Conservation (phyloP, 1,284 basidiomycete genomes). For the Pascua sp. region DNA sequence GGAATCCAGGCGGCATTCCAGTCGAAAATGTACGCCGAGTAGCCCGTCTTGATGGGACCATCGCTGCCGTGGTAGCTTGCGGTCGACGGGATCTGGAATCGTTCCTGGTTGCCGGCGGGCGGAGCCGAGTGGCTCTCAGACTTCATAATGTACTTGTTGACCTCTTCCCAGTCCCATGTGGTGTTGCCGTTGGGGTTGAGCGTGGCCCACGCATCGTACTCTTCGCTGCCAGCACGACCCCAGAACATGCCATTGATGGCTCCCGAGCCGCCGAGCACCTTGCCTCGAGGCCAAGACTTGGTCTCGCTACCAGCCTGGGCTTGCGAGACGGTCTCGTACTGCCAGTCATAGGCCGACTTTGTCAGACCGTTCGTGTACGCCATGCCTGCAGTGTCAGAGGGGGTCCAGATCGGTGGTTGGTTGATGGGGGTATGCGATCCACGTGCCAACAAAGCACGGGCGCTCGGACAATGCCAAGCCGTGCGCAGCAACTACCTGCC, state of each 20-base stretch:
- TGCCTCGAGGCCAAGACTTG: slow-evolving; percentile 59
- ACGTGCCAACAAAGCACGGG: too few species aligned
- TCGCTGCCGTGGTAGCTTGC: slow-evolving; percentile 50
- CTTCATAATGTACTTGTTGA: slow-evolving; percentile 48
- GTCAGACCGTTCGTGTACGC: slow-evolving; percentile 43
- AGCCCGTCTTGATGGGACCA: slow-evolving; percentile 53
- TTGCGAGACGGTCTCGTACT: slow-evolving; percentile 55
- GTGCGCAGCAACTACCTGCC: too few species aligned
- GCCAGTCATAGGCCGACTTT: slow-evolving; percentile 61
- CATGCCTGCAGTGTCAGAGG: slow-evolving; percentile 24
- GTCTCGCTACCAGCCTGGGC: slow-evolving; percentile 19
- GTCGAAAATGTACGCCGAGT: slow-evolving; percentile 51
- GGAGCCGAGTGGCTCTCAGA: slow-evolving; percentile 51
- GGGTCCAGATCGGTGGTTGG: too few species aligned
- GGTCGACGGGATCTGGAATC: slow-evolving; percentile 47
- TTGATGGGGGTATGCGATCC: too few species aligned
- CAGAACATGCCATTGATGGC: slow-evolving; percentile 71
- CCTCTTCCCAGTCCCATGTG: slow-evolving; percentile 46
- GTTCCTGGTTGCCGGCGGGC: slow-evolving; percentile 39
- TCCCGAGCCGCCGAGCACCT: slow-evolving; percentile 65
- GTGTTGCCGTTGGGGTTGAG: slow-evolving; percentile 39
- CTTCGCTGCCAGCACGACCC: slow-evolving; percentile 41
- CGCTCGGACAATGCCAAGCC: too few species aligned
- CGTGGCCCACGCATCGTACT: slow-evolving; percentile 52
- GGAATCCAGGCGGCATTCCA: slow-evolving; percentile 58